phyloP scores from a whole-genome alignment of 495 filamentous ascomycete genomes.

The Pyronema omphalodes region DNA sequence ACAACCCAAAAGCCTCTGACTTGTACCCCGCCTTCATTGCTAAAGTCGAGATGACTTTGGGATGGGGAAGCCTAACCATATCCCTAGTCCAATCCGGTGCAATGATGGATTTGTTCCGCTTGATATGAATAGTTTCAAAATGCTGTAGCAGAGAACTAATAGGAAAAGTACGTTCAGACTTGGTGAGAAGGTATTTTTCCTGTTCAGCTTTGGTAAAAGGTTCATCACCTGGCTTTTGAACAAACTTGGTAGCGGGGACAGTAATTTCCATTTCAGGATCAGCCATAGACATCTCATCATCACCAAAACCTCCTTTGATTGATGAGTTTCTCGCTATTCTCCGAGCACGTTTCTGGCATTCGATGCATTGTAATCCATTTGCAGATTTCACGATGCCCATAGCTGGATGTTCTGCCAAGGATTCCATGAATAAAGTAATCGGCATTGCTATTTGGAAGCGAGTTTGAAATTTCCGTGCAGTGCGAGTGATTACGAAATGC shows the following conservation, averaged over 20 bases:
- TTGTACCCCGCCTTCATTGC: slow-evolving; percentile 35
- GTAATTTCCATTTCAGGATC: background rate
- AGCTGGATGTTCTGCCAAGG: slow-evolving; percentile 42
- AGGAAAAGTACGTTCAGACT: slow-evolving; percentile 29
- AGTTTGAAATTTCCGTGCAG: slow-evolving; percentile 34
- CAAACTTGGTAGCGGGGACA: no score
- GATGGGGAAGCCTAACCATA: slow-evolving; percentile 51
- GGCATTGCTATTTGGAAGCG: slow-evolving; percentile 37
- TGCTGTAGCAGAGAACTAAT: slow-evolving; percentile 46
- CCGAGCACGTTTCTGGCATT: slow-evolving; percentile 34
- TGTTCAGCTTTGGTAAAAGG: no score
- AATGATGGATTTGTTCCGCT: slow-evolving; percentile 23
- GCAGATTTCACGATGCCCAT: slow-evolving; percentile 51
- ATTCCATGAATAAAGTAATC: slow-evolving; percentile 45
- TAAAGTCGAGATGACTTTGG: slow-evolving; percentile 31
- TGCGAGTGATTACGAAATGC: slow-evolving; percentile 44
- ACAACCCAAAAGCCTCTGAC: slow-evolving; percentile 34
- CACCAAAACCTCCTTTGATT: slow-evolving; percentile 15
- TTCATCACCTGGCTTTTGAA: no score
- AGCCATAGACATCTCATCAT: slow-evolving; percentile 5
- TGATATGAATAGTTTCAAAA: slow-evolving; percentile 43
- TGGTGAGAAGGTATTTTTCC: background rate
- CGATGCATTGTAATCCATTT: slow-evolving; percentile 39
- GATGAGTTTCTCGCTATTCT: no score
- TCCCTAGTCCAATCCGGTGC: slow-evolving; percentile 43